Base-by-base conservation (phyloP, 352 stramenopile genomes). In the Phytophthora constricta region DNA sequence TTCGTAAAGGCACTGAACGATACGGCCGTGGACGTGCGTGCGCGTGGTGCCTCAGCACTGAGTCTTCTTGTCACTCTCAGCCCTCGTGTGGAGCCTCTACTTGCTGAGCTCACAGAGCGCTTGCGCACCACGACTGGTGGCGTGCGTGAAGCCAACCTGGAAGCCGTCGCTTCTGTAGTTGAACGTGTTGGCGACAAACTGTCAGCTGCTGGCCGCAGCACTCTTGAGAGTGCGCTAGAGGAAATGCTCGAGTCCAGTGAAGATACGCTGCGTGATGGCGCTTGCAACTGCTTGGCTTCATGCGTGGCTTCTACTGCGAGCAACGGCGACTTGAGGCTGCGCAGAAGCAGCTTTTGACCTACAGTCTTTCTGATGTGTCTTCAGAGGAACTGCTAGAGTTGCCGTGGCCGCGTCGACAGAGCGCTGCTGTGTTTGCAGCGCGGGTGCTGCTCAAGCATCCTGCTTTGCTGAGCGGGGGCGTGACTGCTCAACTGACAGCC, bases 1-100 rank as follows among this genome's bases (percentile, higher is more conserved):
- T 99, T 99, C 70, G 93, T 99, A 45, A 99, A 99, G 82, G 96
- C 97, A 34, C 77, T 99, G n/a, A 98, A 98, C 65, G 98, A 99
- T 82, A 88, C 91, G n/a, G 95, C 86, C 11, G 91, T 92, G 28
- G 89, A 97, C 54, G 97, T 99, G 17, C 89, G 97, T 37, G 66
- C 86, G 17, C 89, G 93, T 69, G 97, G 96, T 37, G 96, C 96
- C 1, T 89, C 86, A 26, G 97, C 96, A 37, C 85, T 99, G 26
- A 93, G 86, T 25, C 87, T 98, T 25, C 82, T 99, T 9, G 97
- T 99, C 69, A 89, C 89, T 50, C 70, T 99, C 10, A 98, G 95
- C 39, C 97, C 94, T 52, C 90, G 96, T 42, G 93, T 99, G 28
- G 97, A 99, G 60, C 95, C 96, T 42, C 80, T 99, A 4, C 88